These are phyloP conservation scores for Pterocarpus santalinus DNA, from an alignment of 306 rosid species.

Conservation along the genomic window DNA sequence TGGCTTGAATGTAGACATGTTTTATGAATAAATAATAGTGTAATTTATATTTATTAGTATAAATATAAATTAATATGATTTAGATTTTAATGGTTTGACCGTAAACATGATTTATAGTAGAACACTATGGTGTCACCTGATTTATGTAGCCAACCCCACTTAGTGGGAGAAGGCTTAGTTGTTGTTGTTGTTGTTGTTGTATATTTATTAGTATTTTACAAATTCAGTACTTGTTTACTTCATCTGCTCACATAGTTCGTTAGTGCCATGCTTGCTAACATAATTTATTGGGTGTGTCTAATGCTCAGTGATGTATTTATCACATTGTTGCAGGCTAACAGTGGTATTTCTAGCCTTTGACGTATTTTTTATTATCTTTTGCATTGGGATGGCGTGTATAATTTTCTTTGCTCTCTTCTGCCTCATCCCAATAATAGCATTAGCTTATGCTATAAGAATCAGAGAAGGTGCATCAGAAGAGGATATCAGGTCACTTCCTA, in stretches of 20 bases:
- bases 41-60: too few species aligned
- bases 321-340: constrained; percentile 74
- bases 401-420: constrained; percentile 79
- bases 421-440: constrained; percentile 73
- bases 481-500: constrained; percentile 78
- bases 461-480: constrained; percentile 90
- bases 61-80: too few species aligned
- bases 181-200: too few species aligned
- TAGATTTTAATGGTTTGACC: too few species aligned
- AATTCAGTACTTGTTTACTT: constrained; percentile 17
- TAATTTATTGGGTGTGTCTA: constrained; percentile 13
- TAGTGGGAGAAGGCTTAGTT: too few species aligned
- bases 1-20: too few species aligned
- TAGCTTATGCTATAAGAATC: constrained; percentile 74
- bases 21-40: too few species aligned
- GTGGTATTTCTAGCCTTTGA: constrained; percentile 89
- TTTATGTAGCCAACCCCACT: too few species aligned
- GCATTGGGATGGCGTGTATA: constrained; percentile 79
- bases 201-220: not conserved
- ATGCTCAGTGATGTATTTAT: constrained; percentile 28
- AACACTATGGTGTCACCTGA: too few species aligned
- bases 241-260: constrained; percentile 34
- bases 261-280: not conserved
- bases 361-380: constrained; percentile 78
- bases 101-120: too few species aligned